A percentile compares a stretch with the other conserved stretches of the same genome.
phyloP scores from a whole-genome alignment of 352 stramenopile species.

The Globisporangium spiculum region DNA sequence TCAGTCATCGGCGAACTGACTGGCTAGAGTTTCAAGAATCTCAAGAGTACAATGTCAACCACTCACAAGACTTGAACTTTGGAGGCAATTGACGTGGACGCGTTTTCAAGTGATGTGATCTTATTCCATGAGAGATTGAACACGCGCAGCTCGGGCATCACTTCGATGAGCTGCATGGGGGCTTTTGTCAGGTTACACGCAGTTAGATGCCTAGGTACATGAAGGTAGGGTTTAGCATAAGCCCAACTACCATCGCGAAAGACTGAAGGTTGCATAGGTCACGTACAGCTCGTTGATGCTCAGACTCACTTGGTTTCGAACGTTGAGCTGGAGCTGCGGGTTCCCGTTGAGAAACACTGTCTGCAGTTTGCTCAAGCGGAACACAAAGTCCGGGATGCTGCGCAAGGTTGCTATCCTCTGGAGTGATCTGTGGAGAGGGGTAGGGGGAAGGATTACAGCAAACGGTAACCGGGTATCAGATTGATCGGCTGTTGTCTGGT shows the following conservation, averaged over 20 bases:
- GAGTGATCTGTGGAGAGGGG: slow-evolving; percentile 19
- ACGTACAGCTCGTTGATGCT: slow-evolving; percentile 26
- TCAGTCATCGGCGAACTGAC: not conserved
- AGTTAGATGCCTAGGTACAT: slow-evolving; percentile 15
- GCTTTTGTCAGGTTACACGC: slow-evolving; percentile 14
- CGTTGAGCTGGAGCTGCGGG: slow-evolving; percentile 17
- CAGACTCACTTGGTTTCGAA: slow-evolving; percentile 6
- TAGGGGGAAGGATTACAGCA: not conserved
- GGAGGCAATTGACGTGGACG: not conserved
- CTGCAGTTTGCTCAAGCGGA: slow-evolving; percentile 16
- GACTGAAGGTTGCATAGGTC: not conserved
- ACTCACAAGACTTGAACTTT: slow-evolving; percentile 20
- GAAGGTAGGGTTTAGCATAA: not conserved
- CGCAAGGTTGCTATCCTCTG: slow-evolving; percentile 22
- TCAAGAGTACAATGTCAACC: not conserved
- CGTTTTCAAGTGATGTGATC: slow-evolving; percentile 12
- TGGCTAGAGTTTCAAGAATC: not conserved
- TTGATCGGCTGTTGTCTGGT: not conserved
- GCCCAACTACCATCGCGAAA: not conserved
- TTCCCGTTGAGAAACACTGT: slow-evolving; percentile 24
- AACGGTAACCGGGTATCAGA: not conserved
- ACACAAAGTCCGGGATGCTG: slow-evolving; percentile 19
- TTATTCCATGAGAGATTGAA: slow-evolving; percentile 25
- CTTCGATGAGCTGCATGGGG: slow-evolving; percentile 7
- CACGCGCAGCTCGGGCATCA: slow-evolving; percentile 15